Conservation (phyloP, 2,329 filamentous ascomycete genomes). For the Neurospora sp. region DNA sequence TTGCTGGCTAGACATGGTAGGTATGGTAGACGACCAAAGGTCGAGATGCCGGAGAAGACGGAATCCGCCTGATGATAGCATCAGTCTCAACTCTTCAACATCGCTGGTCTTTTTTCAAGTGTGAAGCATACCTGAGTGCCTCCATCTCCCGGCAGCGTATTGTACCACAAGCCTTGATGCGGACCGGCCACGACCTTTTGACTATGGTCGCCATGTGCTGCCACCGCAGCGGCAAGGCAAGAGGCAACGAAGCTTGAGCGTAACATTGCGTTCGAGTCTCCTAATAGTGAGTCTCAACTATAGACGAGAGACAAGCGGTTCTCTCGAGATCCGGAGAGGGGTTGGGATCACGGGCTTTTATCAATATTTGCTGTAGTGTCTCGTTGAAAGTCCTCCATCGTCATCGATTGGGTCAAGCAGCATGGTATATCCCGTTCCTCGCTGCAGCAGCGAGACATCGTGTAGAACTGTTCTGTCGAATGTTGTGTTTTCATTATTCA, state of each 20-base stretch:
- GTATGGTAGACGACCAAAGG: conserved; percentile 73
- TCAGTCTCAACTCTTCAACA: conserved; percentile 1
- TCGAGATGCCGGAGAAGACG: conserved; percentile 81
- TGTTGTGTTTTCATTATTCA: neutral
- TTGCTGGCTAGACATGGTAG: conserved; percentile 63
- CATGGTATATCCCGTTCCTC: neutral
- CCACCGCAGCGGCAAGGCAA: conserved; percentile 37
- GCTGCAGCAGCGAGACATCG: neutral
- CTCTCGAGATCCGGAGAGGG: neutral
- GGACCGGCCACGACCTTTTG: conserved; percentile 59
- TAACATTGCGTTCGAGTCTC: conserved; percentile 16
- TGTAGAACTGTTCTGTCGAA: neutral
- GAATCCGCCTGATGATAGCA: conserved; percentile 57
- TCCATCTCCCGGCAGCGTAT: conserved; percentile 70
- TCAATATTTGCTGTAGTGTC: neutral
- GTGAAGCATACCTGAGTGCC: conserved; percentile 58
- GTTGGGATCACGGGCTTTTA: neutral
- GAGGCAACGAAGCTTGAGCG: conserved; percentile 23
- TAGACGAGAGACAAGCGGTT: neutral
- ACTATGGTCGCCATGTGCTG: conserved; percentile 48
- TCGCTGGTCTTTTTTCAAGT: neutral
- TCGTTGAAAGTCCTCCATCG: neutral
- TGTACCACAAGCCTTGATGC: conserved; percentile 72
- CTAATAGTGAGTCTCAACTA: neutral
- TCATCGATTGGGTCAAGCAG: neutral